Base-by-base conservation (phyloP, 495 filamentous ascomycete species). In the Beverwykella pulmonaria region DNA sequence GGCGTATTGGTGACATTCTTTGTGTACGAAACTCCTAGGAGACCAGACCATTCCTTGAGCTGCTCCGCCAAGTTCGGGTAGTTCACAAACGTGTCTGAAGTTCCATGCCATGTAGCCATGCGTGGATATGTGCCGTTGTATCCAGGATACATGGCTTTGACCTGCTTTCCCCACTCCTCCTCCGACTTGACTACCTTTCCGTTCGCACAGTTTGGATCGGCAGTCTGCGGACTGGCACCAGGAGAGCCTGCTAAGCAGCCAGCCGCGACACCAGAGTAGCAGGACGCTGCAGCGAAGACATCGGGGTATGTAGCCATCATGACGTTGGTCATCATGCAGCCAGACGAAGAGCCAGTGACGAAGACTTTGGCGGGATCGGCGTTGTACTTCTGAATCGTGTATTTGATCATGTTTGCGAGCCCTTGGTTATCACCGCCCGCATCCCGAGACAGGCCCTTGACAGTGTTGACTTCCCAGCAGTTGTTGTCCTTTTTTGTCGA, bases 251-350 rank as follows among this genome's bases (percentile, higher is more conserved):
- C 55, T 2, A 60, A 26, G 58, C 63, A 67, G 12, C 55, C 63
- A 8, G 54, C 54, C 15, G 55, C 44, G 15, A 60, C 63, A 27
- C 63, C 63, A n/a, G 46, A 53, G 63, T 53, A 67, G 22, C 46
- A 39, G 23, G 63, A 20, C 0, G 46, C 63, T 20, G 55, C 63
- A 19, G 41, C 22, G 56, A 67, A 67, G 20, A 67, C 14, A 22
- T 67, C 56, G 15, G 63, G 63, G 34, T 67, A 67, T 2, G 55
- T 53, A 1, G 63, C 63, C 23, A 54, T 30, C 55, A 67, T 60
- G 44, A 67, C 63, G 47, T 59, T 50, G 2, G 55, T 67, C 63
- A 60, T 61, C 63, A 67, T 67, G 56, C 44, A 39, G 1, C 63
- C 63, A n/a, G 55, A 60, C 4, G 34, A 48, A 17, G 44, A 2